Conservation (phyloP, 768 basidiomycete species). For the Cystofilobasidium ferigula region DNA sequence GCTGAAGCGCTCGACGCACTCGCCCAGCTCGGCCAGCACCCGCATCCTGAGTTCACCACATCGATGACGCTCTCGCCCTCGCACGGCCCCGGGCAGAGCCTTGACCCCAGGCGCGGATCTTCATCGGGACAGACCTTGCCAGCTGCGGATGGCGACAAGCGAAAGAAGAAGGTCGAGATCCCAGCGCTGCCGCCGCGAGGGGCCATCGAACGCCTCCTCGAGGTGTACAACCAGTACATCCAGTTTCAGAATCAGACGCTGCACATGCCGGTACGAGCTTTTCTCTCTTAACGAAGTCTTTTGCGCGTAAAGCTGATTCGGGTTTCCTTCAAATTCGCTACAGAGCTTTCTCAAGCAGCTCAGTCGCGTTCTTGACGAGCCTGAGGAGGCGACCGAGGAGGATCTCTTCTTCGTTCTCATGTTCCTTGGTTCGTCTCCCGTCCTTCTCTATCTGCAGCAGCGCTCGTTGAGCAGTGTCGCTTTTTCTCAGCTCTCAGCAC, state of each 20-base stretch:
- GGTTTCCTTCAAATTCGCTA: background rate
- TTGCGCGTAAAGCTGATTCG: background rate
- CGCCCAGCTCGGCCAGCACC: slow-evolving; percentile 25
- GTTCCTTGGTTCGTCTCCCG: slow-evolving; percentile 34
- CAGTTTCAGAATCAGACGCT: slow-evolving; percentile 40
- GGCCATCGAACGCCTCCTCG: slow-evolving; percentile 38
- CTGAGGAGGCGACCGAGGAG: slow-evolving; percentile 35
- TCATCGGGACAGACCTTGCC: background rate
- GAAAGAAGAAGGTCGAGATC: slow-evolving; percentile 29
- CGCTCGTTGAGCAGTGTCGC: no score
- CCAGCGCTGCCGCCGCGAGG: slow-evolving; percentile 38
- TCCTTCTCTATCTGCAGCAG: background rate
- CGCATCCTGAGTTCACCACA: slow-evolving; percentile 20
- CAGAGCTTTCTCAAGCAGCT: slow-evolving; percentile 33
- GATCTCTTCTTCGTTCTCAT: slow-evolving; percentile 40
- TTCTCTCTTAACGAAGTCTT: background rate
- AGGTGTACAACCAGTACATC: slow-evolving; percentile 40
- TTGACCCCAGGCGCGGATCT: background rate
- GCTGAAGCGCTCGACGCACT: slow-evolving; percentile 26
- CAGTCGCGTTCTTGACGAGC: slow-evolving; percentile 33
- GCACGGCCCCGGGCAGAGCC: slow-evolving; percentile 10
- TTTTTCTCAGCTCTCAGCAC: slow-evolving; percentile 34
- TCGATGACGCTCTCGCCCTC: slow-evolving; percentile 17
- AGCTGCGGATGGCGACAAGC: slow-evolving; percentile 1
- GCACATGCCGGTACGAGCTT: slow-evolving; percentile 33